phyloP scores from a whole-genome alignment of 2,329 filamentous ascomycete genomes.

The Myrmaecium sp. region DNA sequence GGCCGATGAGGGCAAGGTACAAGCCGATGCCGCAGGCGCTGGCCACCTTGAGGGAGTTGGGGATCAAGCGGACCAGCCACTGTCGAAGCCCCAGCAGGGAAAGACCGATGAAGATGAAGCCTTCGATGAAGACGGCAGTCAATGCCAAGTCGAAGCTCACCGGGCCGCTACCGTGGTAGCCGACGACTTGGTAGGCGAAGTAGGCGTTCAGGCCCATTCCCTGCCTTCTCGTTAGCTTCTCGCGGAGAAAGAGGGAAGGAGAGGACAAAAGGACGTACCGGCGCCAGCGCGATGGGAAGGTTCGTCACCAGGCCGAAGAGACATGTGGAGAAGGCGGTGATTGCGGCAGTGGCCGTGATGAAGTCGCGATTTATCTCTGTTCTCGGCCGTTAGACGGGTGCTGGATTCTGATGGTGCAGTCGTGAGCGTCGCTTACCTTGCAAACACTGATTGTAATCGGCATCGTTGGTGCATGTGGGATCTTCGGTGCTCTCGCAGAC shows the following conservation, averaged over 20 bases:
- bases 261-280: neutral
- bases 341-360: slow-evolving; percentile 71
- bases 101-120: slow-evolving; percentile 66
- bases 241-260: neutral
- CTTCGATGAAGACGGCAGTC: slow-evolving; percentile 77
- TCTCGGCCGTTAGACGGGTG: neutral
- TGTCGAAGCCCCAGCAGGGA: slow-evolving; percentile 69
- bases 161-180: slow-evolving; percentile 53
- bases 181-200: slow-evolving; percentile 69
- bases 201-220: slow-evolving; percentile 56
- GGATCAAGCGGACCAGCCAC: slow-evolving; percentile 72
- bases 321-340: slow-evolving; percentile 60
- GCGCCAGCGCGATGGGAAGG: slow-evolving; percentile 30
- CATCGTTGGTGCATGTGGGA: slow-evolving; percentile 37
- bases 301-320: slow-evolving; percentile 71
- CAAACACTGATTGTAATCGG: slow-evolving; percentile 45
- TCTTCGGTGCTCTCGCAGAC: slow-evolving; percentile 39
- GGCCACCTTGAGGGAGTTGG: slow-evolving; percentile 69
- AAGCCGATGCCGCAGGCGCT: slow-evolving; percentile 74
- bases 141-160: slow-evolving; percentile 62
- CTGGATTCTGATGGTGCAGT: no score
- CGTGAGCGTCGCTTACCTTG: slow-evolving; percentile 12
- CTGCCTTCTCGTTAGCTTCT: slow-evolving; percentile 9
- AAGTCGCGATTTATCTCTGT: slow-evolving; percentile 52
- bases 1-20: slow-evolving; percentile 57